Evolutionary conservation across 352 stramenopile species (phyloP).

Genomic region (Globisporangium parvum): DNA sequence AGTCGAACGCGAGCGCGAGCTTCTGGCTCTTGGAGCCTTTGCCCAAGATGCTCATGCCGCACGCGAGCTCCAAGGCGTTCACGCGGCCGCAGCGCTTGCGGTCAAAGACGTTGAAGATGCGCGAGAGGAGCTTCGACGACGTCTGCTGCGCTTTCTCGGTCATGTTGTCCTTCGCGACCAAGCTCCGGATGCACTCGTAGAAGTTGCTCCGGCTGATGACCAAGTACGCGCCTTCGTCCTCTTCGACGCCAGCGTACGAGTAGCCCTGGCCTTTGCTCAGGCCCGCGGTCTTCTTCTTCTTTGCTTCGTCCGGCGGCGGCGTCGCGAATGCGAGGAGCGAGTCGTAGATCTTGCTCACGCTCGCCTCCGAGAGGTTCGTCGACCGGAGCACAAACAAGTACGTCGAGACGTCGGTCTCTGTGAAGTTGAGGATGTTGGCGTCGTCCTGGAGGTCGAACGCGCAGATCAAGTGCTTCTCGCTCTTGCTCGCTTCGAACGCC

Average conservation of each 20-base stretch:
- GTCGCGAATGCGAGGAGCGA: constrained; percentile 64
- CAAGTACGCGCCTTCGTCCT: constrained; percentile 81
- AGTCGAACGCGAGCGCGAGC: constrained; percentile 79
- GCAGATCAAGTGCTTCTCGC: constrained; percentile 79
- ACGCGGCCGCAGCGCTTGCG: constrained; percentile 75
- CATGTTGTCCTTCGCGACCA: constrained; percentile 76
- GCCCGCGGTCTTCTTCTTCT: constrained; percentile 47
- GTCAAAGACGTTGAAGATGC: constrained; percentile 85
- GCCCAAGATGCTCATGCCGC: constrained; percentile 78
- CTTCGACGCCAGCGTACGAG: constrained; percentile 71
- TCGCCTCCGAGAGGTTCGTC: constrained; percentile 67
- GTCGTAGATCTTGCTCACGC: constrained; percentile 78
- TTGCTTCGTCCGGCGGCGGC: constrained; percentile 58
- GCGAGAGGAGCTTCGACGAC: constrained; percentile 76
- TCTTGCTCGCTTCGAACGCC: constrained; percentile 82
- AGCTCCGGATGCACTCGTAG: constrained; percentile 81
- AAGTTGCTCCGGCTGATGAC: constrained; percentile 76
- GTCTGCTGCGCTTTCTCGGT: constrained; percentile 81
- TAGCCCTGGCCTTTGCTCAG: constrained; percentile 40
- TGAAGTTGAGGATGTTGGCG: constrained; percentile 80
- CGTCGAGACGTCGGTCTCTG: constrained; percentile 78
- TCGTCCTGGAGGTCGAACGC: constrained; percentile 85
- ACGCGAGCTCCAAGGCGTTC: constrained; percentile 81
- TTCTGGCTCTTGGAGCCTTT: constrained; percentile 86
- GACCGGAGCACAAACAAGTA: constrained; percentile 81